Evolutionary conservation across 768 basidiomycete genomes (phyloP).

Genomic region (Auricularia cornea): DNA sequence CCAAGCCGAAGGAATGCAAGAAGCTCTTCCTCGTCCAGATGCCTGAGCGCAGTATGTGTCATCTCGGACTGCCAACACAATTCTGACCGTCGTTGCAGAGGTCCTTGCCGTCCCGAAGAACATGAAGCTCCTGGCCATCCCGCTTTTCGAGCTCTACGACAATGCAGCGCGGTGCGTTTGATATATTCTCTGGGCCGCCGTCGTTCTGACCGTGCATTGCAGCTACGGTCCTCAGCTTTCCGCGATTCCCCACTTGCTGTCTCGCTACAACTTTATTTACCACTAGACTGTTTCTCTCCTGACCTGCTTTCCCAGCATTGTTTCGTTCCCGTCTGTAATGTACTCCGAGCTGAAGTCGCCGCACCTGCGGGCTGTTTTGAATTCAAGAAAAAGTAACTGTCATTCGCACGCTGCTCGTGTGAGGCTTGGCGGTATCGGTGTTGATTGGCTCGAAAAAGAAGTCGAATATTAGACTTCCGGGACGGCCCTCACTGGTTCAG

Average conservation of each 20-base stretch:
- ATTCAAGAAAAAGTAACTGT: too few relatives aligned
- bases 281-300: constrained; percentile 31
- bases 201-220: not conserved
- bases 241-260: constrained; percentile 87
- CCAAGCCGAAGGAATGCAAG: constrained; percentile 97
- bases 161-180: constrained; percentile 73
- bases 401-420: too few relatives aligned
- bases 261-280: constrained; percentile 78
- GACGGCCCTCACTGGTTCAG: too few relatives aligned
- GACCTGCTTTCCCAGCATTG: too few relatives aligned
- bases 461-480: too few relatives aligned
- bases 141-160: constrained; percentile 94
- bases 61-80: not conserved
- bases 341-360: too few relatives aligned
- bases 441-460: too few relatives aligned
- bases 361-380: too few relatives aligned
- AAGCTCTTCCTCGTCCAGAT: constrained; percentile 92
- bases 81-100: constrained; percentile 39
- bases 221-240: constrained; percentile 91
- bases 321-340: too few relatives aligned
- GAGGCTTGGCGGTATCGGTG: too few relatives aligned
- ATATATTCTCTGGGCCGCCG: not conserved
- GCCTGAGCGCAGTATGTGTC: constrained; percentile 78
- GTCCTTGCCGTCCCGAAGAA: constrained; percentile 96
- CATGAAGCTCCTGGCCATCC: constrained; percentile 97